Evolutionary conservation across 805 yeast genomes (phyloP), one percentile per base, ranked within the genome.

Genomic region (Kodamaea kaohsiungensis): DNA sequence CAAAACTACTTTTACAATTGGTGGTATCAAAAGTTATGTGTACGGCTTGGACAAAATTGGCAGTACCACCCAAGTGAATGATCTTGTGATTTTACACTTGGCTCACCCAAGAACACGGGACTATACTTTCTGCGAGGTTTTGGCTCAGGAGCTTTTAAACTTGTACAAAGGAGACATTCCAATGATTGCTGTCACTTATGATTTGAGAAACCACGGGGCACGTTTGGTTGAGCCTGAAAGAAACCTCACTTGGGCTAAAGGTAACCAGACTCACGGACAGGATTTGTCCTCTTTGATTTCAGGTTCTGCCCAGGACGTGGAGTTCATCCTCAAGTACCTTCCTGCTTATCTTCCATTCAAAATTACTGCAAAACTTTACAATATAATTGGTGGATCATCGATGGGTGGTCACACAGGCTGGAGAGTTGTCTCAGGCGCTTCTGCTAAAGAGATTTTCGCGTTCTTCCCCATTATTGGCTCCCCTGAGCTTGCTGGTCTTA

Each of bases 181-280:
- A n/a, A 43, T 25, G 47, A 71, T 84, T 37, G 78, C 79, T 46
- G 80, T 81, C 10, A 71, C 82, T 0, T 80, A 80, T 57, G 88
- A 84, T 60, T 62, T 69, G 56, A 72, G 85, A 38, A 84, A 84
- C 63, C 88, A 84, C 61, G 88, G 88, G 2, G 68, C 67, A 19
- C 68, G 88, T 35, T 51, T 60, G 8, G 64, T 79, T 5, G 71
- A 75, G 45, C 61, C 56, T 3, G 35, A 35, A 10, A 63, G 67
- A 38, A 83, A 81, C 63, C 51, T 60, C 2, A 67, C 69, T 16
- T 84, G 88, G 88, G 56, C 54, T 1, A 61, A 61, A 2, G 84
- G 84, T 2, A 83, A 83, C 61, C 57, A 57, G 10, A 65, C 73
- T 12, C 87, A 84, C 60, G 85, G 77, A 1, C 59, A 68, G 53